phyloP scores from a whole-genome alignment of 257 asterid genomes.

The Forsythia suspensa region DNA sequence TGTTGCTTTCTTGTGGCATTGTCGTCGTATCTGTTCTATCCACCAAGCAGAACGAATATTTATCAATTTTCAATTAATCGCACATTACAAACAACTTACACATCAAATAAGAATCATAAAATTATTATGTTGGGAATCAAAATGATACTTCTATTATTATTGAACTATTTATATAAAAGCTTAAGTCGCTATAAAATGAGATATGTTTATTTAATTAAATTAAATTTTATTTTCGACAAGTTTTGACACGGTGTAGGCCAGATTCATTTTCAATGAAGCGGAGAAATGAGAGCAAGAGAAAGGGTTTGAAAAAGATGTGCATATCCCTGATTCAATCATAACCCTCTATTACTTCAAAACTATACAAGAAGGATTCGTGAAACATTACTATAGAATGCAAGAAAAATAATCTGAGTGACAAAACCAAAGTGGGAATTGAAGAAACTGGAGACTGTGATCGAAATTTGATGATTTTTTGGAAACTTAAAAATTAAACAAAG shows the following conservation, averaged over 20 bases:
- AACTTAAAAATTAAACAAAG: background rate
- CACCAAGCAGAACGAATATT: background rate
- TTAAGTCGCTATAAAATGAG: no score
- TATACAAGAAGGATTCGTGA: background rate
- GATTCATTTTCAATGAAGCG: background rate
- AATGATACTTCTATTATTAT: background rate
- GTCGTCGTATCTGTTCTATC: background rate
- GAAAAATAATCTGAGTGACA: background rate
- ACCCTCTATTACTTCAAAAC: background rate
- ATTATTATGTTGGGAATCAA: background rate
- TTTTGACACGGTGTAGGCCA: background rate
- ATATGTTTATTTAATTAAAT: no score
- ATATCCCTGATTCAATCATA: background rate
- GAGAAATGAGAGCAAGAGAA: background rate
- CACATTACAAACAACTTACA: background rate
- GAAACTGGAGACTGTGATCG: background rate
- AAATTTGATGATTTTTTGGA: background rate
- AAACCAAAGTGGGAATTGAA: background rate
- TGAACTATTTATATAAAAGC: no score
- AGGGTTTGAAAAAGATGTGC: background rate
- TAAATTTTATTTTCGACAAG: background rate
- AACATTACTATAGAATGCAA: background rate
- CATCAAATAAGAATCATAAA: conserved; percentile 2
- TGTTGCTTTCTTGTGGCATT: conserved; percentile 68
- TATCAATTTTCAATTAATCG: no score